Percentiles rank a stretch among this genome's conserved stretches.
phyloP scores from a whole-genome alignment of 805 yeast species.

The Grigorovia transvaalensis region DNA sequence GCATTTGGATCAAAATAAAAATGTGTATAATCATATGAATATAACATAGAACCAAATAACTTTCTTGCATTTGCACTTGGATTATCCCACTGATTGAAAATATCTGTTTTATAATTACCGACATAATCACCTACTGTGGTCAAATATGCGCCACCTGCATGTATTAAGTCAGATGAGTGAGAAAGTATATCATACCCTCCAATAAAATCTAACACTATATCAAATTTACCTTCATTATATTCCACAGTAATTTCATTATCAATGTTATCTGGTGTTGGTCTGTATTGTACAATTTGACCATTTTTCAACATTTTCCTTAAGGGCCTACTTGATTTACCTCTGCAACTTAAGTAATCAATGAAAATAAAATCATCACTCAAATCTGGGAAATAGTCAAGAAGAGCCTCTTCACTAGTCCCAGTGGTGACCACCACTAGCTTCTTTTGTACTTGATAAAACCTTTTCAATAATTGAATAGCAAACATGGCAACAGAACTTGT shows the following conservation, averaged over 20 bases:
- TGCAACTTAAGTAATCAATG: constrained; percentile 23
- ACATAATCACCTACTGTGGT: constrained; percentile 56
- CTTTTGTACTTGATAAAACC: constrained; percentile 36
- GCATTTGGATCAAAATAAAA: constrained; percentile 28
- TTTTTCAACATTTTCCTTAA: constrained; percentile 20
- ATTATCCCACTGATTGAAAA: constrained; percentile 29
- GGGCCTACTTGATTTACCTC: constrained; percentile 28
- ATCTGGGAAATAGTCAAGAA: constrained; percentile 32
- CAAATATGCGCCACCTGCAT: constrained; percentile 41
- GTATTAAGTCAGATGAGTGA: constrained; percentile 35
- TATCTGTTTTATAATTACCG: constrained; percentile 30
- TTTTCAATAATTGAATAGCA: constrained; percentile 49
- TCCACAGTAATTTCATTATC: constrained; percentile 17
- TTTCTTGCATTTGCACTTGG: constrained; percentile 30
- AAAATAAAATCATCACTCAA: constrained; percentile 32
- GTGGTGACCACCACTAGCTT: constrained; percentile 52
- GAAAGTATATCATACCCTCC: constrained; percentile 52
- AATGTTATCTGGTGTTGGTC: constrained; percentile 17
- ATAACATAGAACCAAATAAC: constrained; percentile 27
- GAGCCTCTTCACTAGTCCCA: constrained; percentile 37
- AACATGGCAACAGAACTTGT: constrained; percentile 64
- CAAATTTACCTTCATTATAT: constrained; percentile 40
- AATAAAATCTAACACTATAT: constrained; percentile 56
- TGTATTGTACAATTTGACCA: constrained; percentile 22
- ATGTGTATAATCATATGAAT: constrained; percentile 31